Percentiles rank a stretch among this genome's conserved stretches.
phyloP scores from a whole-genome alignment of 1,139 yeast species.

The Taphrina pruni region DNA sequence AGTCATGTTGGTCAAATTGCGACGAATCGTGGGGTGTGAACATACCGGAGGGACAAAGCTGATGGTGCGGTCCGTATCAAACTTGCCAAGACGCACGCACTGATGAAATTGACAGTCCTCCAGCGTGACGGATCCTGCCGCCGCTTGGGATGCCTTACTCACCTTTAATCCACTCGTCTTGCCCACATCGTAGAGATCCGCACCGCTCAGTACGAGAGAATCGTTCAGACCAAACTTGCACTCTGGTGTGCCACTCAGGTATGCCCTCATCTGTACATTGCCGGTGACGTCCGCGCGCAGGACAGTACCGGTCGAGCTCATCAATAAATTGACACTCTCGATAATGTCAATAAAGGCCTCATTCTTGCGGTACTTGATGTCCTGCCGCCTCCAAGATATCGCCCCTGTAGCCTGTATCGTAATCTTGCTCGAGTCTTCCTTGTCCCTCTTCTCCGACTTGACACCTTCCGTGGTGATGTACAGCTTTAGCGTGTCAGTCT shows the following conservation, averaged over 20 bases:
- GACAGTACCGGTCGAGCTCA: slow-evolving; percentile 59
- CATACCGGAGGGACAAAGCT: slow-evolving; percentile 73
- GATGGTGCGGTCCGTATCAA: slow-evolving; percentile 69
- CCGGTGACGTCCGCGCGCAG: slow-evolving; percentile 81
- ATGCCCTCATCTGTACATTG: slow-evolving; percentile 70
- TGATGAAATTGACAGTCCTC: slow-evolving; percentile 90
- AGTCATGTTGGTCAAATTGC: neutral
- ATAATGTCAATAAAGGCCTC: slow-evolving; percentile 78
- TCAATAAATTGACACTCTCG: slow-evolving; percentile 74
- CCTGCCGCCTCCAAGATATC: slow-evolving; percentile 73
- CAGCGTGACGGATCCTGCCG: slow-evolving; percentile 61
- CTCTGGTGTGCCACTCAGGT: slow-evolving; percentile 76
- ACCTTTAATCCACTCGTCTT: slow-evolving; percentile 42
- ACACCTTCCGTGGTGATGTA: slow-evolving; percentile 53
- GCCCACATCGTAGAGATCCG: slow-evolving; percentile 17
- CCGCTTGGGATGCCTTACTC: slow-evolving; percentile 49
- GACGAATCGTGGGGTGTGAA: neutral
- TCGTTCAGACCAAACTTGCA: slow-evolving; percentile 72
- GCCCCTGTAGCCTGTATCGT: slow-evolving; percentile 56
- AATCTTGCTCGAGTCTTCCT: slow-evolving; percentile 50
- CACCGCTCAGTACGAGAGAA: slow-evolving; percentile 49
- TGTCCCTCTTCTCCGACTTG: slow-evolving; percentile 44
- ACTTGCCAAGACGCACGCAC: slow-evolving; percentile 74
- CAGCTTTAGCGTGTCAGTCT: slow-evolving; percentile 57
- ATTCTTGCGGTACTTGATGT: slow-evolving; percentile 79